These are phyloP conservation scores for Cladosporium sp. DNA, from an alignment of 2,329 filamentous ascomycete species.

Conservation along the genomic window DNA sequence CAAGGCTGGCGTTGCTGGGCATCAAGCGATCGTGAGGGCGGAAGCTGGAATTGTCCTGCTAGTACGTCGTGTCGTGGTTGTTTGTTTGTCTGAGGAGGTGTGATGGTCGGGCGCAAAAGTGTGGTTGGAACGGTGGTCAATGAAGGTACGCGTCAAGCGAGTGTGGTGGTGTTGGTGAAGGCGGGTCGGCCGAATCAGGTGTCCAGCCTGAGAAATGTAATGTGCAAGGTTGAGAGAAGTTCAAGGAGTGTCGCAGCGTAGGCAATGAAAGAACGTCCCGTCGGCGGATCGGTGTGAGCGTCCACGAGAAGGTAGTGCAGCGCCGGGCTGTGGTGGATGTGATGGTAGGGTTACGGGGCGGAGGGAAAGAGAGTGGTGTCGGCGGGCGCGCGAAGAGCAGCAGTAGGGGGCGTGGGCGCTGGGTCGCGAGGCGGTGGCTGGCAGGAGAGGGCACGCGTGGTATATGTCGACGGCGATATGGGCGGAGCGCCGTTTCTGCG, in stretches of 20 bases:
- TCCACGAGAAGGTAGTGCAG: constrained; percentile 2
- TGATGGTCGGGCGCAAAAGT: not conserved
- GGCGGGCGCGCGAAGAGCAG: not conserved
- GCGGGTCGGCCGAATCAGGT: constrained; percentile 6
- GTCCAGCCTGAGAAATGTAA: constrained; percentile 3
- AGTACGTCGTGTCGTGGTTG: constrained; percentile 2
- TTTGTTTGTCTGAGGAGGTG: not conserved
- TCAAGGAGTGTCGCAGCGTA: not conserved
- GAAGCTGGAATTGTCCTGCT: not conserved
- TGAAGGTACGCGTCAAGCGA: constrained; percentile 12
- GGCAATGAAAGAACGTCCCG: constrained; percentile 4
- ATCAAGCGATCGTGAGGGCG: constrained; percentile 9
- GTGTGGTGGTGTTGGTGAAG: constrained; percentile 10
- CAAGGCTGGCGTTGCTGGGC: constrained; percentile 10
- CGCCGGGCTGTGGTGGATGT: constrained; percentile 6
- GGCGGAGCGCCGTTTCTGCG: constrained; percentile 1
- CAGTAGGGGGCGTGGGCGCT: constrained; percentile 1
- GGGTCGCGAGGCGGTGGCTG: constrained; percentile 6
- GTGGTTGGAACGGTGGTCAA: not conserved
- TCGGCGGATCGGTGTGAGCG: constrained; percentile 4
- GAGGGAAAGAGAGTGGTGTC: constrained; percentile 5
- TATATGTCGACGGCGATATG: constrained; percentile 4
- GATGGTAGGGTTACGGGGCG: not conserved
- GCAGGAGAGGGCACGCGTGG: not conserved
- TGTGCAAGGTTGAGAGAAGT: not conserved